Evolutionary conservation across 2,329 filamentous ascomycete genomes (phyloP).

Genomic region (Diaporthe velutina): DNA sequence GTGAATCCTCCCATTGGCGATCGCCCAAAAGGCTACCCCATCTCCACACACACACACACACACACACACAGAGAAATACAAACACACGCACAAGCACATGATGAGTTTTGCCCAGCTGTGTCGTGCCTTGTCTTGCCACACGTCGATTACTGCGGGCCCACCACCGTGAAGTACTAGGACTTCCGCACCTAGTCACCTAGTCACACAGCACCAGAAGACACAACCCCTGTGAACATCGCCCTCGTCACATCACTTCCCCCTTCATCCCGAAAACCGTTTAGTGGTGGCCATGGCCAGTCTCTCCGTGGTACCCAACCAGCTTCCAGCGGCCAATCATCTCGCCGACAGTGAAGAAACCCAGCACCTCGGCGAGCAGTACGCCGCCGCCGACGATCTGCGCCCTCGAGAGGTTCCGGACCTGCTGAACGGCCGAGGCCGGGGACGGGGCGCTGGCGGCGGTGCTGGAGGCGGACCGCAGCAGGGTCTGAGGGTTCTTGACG

Average conservation of each 20-base stretch:
- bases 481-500: conserved; percentile 75
- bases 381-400: conserved; percentile 80
- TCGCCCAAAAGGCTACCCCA: neutral
- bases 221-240: neutral
- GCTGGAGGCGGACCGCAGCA: conserved; percentile 69
- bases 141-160: conserved; percentile 29
- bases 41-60: conserved; percentile 7
- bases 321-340: conserved; percentile 98
- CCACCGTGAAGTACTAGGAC: neutral
- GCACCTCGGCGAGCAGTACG: conserved; percentile 85
- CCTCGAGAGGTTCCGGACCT: conserved; percentile 76
- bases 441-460: conserved; percentile 62
- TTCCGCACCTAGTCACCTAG: neutral
- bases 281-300: conserved; percentile 71
- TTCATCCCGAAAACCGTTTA: conserved; percentile 48
- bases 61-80: conserved; percentile 12
- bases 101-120: conserved; percentile 5
- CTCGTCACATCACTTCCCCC: neutral
- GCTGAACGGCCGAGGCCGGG: conserved; percentile 51
- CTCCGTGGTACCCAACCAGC: conserved; percentile 90
- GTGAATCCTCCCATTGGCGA: neutral
- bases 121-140: conserved; percentile 16
- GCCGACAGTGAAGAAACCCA: conserved; percentile 98
- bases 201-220: neutral
- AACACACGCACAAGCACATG: neutral